These are phyloP conservation scores for Aegilops bicornis DNA, from an alignment of 176 grass and related monocot species.

Conservation along the genomic window DNA sequence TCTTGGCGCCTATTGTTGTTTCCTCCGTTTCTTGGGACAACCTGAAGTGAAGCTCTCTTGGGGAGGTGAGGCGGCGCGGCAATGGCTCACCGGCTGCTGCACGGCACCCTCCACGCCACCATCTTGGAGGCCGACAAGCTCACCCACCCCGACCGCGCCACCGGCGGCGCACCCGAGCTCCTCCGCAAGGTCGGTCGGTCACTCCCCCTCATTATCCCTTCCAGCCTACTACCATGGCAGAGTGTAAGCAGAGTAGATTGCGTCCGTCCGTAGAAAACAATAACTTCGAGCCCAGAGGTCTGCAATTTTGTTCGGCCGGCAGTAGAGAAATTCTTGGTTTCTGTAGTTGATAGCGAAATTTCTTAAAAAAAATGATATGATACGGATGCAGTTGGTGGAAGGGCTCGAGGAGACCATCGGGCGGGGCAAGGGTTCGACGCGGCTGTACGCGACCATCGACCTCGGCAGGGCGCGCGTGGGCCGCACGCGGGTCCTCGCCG, in stretches of 20 bases:
- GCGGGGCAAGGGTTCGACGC: constrained; percentile 69
- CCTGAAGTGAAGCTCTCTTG: not conserved
- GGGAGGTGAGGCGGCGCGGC: not conserved
- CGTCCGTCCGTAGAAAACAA: not conserved
- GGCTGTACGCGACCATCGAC: constrained; percentile 88
- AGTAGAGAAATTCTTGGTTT: not conserved
- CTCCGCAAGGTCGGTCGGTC: constrained; percentile 50
- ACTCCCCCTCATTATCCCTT: not conserved
- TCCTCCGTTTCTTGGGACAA: not conserved
- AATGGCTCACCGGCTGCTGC: constrained; percentile 68
- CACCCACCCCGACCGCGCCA: constrained; percentile 29
- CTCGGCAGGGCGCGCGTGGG: constrained; percentile 77
- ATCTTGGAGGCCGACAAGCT: constrained; percentile 61
- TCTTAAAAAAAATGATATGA: no score
- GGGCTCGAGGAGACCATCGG: constrained; percentile 72
- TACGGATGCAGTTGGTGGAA: constrained; percentile 53
- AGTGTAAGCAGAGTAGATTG: not conserved
- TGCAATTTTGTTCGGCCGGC: not conserved
- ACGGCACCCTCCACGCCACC: constrained; percentile 63
- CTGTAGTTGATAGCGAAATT: no score
- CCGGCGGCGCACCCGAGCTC: constrained; percentile 54
- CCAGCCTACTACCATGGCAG: not conserved
- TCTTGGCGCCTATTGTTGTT: not conserved
- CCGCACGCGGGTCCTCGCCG: constrained; percentile 65
- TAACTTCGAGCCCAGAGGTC: not conserved